Conservation (phyloP, 2,329 filamentous ascomycete genomes). For the Aspergillus jensenii region DNA sequence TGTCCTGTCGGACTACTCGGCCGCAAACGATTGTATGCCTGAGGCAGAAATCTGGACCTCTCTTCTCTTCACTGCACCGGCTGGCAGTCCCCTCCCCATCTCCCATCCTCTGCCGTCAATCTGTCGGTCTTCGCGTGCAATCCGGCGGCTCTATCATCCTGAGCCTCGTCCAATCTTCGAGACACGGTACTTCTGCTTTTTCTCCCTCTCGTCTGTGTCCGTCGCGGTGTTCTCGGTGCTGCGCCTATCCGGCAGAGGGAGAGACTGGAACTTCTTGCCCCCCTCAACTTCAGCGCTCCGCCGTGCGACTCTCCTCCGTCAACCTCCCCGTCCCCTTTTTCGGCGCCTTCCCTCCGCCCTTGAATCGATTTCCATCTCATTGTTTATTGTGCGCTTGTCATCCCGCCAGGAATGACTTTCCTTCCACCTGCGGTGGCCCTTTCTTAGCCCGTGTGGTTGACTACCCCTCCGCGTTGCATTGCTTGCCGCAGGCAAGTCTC, state of each 20-base stretch:
- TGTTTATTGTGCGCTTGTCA: constrained; percentile 25
- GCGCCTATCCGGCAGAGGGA: constrained; percentile 20
- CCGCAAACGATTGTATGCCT: constrained; percentile 23
- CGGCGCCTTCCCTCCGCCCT: constrained; percentile 20
- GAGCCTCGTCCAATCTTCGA: not conserved
- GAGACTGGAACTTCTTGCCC: constrained; percentile 19
- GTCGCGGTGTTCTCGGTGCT: constrained; percentile 19
- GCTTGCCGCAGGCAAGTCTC: constrained; percentile 35
- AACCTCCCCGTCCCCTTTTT: constrained; percentile 25
- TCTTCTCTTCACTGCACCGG: constrained; percentile 5
- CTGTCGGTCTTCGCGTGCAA: constrained; percentile 8
- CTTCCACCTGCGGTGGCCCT: constrained; percentile 36
- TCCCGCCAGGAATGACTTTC: constrained; percentile 42
- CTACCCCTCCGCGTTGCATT: constrained; percentile 44
- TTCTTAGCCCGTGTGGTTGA: constrained; percentile 43
- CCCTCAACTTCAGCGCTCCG: constrained; percentile 25
- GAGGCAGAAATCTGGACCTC: constrained; percentile 8
- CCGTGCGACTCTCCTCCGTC: constrained; percentile 23
- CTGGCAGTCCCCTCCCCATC: constrained; percentile 11
- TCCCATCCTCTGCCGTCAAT: constrained; percentile 13
- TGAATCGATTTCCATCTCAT: constrained; percentile 20
- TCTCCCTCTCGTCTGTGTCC: constrained; percentile 13
- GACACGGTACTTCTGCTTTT: not conserved
- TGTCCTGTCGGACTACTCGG: not conserved
- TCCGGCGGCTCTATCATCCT: constrained; percentile 5